Conservation (phyloP, 2,329 filamentous ascomycete species). For the Pleoardoris graminearum region DNA sequence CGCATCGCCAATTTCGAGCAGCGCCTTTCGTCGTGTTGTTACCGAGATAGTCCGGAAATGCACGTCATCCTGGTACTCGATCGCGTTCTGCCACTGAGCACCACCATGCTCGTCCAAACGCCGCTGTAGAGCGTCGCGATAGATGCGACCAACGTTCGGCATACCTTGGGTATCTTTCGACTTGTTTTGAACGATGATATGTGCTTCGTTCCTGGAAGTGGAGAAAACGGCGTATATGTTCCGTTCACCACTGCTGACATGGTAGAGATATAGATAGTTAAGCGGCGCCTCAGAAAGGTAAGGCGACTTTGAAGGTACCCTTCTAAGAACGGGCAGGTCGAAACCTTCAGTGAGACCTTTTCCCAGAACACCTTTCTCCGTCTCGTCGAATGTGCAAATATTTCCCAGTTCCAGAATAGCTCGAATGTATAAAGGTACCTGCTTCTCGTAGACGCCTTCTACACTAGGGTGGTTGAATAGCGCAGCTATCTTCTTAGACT, state of each 20-base stretch:
- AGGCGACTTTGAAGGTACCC: constrained; percentile 65
- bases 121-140: constrained; percentile 72
- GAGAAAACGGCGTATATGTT: constrained; percentile 96
- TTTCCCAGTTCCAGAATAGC: constrained; percentile 90
- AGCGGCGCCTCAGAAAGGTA: constrained; percentile 78
- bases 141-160: constrained; percentile 88
- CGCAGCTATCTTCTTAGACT: constrained; percentile 78
- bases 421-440: constrained; percentile 82
- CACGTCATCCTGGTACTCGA: constrained; percentile 84
- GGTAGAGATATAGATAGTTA: constrained; percentile 88
- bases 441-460: constrained; percentile 95
- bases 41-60: constrained; percentile 86
- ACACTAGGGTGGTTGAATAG: constrained; percentile 92
- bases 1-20: constrained; percentile 83
- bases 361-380: constrained; percentile 85
- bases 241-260: constrained; percentile 85
- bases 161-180: constrained; percentile 80
- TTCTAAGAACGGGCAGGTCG: constrained; percentile 75
- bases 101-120: constrained; percentile 68
- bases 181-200: constrained; percentile 86
- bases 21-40: constrained; percentile 84
- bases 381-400: constrained; percentile 89
- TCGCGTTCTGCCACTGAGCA: constrained; percentile 75
- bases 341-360: constrained; percentile 94
- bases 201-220: constrained; percentile 74